Evolutionary conservation across 1,284 basidiomycete genomes (phyloP), one percentile per base, ranked within the genome.

Genomic region (Leccinum proximum): DNA sequence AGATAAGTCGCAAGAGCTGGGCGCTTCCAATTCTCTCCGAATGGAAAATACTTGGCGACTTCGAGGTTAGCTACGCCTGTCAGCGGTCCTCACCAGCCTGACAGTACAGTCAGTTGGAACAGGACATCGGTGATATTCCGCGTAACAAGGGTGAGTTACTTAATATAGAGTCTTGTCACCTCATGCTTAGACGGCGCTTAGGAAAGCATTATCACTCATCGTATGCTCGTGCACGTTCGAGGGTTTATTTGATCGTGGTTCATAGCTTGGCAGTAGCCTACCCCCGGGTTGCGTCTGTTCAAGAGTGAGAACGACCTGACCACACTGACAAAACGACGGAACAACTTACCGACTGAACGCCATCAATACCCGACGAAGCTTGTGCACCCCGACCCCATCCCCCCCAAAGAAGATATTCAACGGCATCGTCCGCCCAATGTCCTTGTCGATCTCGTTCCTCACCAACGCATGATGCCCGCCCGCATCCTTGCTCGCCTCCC

Each of bases 321-420:
- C 48, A 50, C 11, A 22, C 18, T 48, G 10, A 18, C 18, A 10
- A 8, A 48, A 48, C 42, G 30, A 7, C 3, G 18, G 37, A 6
- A 26, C 22, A 26, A 33, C 89, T 75, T 67, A 93, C 93, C 93
- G 89, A 71, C 94, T 94, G 75, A 97, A 98, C 0, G 96, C 97
- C 33, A 85, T 87, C 72, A 99, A 80, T 54, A 99, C 91, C 65
- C 96, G 83, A 50, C 96, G 83, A 62, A 99, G 78, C 78, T 99
- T 99, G 61, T 89, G 84, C 8, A 98, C 95, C 1, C 97, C 97
- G 0, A 89, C 92, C 0, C 97, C 96, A 73, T 96, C 93, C 1
- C 96, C 93, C 1, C 95, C 97, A 77, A 98, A 99, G 79, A 97
- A 99, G 42, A 98, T 84, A 73, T 98, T 98, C 54, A 96, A 80